These are phyloP conservation scores for Fusarium redolens DNA, from an alignment of 2,329 filamentous ascomycete genomes.

Conservation along the genomic window DNA sequence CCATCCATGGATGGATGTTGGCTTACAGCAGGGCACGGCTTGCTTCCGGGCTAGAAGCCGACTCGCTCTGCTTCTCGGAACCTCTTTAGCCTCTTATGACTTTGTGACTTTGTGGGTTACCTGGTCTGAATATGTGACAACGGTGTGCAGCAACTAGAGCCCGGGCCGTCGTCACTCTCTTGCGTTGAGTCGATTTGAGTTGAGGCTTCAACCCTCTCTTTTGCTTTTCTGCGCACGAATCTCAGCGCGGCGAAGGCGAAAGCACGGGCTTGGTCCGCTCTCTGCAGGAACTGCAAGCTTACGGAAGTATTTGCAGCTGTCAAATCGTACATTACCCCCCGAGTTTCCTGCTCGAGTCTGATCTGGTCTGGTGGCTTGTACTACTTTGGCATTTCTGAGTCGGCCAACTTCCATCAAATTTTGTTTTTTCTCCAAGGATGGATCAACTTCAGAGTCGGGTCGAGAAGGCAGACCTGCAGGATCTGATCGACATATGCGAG, in stretches of 20 bases:
- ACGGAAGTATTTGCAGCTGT: conserved; percentile 20
- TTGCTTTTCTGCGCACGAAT: conserved; percentile 17
- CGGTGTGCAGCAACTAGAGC: conserved; percentile 33
- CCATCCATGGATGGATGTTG: conserved; percentile 6
- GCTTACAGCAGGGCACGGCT: conserved; percentile 24
- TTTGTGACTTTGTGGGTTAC: conserved; percentile 2
- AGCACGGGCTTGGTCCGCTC: conserved; percentile 36
- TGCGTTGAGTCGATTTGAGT: conserved; percentile 6
- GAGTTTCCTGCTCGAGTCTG: conserved; percentile 16
- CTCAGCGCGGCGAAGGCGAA: conserved; percentile 30
- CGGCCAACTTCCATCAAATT: conserved; percentile 15
- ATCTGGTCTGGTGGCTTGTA: neutral
- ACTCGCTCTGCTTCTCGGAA: conserved; percentile 16
- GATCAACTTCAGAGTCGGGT: conserved; percentile 40
- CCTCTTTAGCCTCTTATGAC: neutral
- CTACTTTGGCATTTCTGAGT: conserved; percentile 21
- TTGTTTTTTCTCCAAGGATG: conserved; percentile 28
- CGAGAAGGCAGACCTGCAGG: conserved; percentile 40
- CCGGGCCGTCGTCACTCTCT: conserved; percentile 19
- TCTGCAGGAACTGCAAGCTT: conserved; percentile 16
- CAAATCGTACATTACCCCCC: conserved; percentile 38
- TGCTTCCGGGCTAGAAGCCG: conserved; percentile 32
- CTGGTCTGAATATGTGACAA: conserved; percentile 32
- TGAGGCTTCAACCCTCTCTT: conserved; percentile 27
- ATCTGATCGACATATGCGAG: conserved; percentile 42